Evolutionary conservation across 2,329 filamentous ascomycete genomes (phyloP).

Genomic region (Penicillium sp.): DNA sequence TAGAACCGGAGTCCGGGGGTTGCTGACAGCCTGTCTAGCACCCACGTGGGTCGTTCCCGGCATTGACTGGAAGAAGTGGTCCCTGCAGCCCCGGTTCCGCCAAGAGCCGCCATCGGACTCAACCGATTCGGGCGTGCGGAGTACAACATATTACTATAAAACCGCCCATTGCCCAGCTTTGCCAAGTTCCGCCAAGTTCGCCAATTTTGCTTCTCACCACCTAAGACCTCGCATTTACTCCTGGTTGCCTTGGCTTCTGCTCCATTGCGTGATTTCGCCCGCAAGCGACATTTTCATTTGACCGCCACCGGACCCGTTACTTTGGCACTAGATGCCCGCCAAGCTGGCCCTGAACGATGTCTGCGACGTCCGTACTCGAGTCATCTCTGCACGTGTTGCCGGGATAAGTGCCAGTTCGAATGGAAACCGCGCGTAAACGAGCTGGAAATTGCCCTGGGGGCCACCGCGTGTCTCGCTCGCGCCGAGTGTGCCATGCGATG

Average conservation of each 20-base stretch:
- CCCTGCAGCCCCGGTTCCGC: background rate
- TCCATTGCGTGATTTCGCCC: constrained; percentile 9
- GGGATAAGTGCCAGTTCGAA: background rate
- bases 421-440: background rate
- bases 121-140: background rate
- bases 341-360: constrained; percentile 6
- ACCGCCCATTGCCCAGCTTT: constrained; percentile 7
- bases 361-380: constrained; percentile 10
- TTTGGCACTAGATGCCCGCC: constrained; percentile 13
- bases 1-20: background rate
- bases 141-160: background rate
- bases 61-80: background rate
- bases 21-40: background rate
- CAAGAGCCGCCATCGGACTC: background rate
- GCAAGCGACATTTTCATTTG: constrained; percentile 6
- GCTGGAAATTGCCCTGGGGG: background rate
- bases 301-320: constrained; percentile 6
- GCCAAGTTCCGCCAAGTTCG: constrained; percentile 20
- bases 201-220: constrained; percentile 13
- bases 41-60: constrained; percentile 7
- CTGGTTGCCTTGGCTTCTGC: background rate
- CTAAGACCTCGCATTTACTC: background rate
- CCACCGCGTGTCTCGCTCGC: constrained; percentile 1
- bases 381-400: constrained; percentile 21
- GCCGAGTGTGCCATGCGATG: background rate